Conservation (phyloP, 176 grass and related monocot genomes). For the Pharus latifolius region DNA sequence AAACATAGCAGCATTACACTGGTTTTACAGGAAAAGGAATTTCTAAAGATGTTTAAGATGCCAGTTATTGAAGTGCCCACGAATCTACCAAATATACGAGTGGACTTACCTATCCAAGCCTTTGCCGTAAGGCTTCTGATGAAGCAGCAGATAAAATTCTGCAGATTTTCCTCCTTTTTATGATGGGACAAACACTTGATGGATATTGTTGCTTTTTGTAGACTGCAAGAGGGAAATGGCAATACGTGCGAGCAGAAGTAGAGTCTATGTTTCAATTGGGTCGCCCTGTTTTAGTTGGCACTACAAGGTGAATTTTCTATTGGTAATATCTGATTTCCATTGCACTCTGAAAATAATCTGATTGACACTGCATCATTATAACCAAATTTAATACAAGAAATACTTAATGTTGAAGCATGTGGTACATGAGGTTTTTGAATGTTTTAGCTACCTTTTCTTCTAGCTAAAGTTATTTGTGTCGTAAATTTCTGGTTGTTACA, state of each 20-base stretch:
- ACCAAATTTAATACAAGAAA: not conserved
- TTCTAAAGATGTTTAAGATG: constrained; percentile 98
- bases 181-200: constrained; percentile 4
- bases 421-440: not conserved
- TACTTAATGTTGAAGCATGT: not conserved
- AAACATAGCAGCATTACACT: constrained; percentile 1
- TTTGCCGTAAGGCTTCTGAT: constrained; percentile 64
- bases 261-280: constrained; percentile 79
- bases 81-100: constrained; percentile 85
- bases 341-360: too few relatives aligned
- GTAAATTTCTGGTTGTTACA: not conserved
- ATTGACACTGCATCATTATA: not conserved
- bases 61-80: constrained; percentile 94
- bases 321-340: too few relatives aligned
- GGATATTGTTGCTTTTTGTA: constrained; percentile 24
- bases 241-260: constrained; percentile 80
- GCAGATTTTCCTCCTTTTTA: not conserved
- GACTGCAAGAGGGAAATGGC: constrained; percentile 93
- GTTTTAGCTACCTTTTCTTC: not conserved
- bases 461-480: not conserved
- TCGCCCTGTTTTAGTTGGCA: constrained; percentile 92
- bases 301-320: constrained; percentile 61
- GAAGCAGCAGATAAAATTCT: not conserved
- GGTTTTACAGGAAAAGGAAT: constrained; percentile 79
- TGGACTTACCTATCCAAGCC: constrained; percentile 88